Evolutionary conservation across 768 basidiomycete genomes (phyloP).

Genomic region (Chalciporus chontae): DNA sequence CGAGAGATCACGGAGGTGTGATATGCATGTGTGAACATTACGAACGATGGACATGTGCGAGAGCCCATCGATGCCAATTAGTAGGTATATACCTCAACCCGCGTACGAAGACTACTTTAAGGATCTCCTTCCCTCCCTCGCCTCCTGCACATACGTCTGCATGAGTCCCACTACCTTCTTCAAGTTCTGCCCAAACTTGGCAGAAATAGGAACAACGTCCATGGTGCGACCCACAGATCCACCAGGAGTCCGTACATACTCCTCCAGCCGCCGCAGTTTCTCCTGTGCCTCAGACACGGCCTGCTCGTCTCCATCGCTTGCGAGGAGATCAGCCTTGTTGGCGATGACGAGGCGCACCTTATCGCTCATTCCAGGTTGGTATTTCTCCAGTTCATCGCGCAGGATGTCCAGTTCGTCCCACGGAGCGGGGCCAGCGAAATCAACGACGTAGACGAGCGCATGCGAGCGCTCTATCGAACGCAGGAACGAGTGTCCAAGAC

Average conservation of each 20-base stretch:
- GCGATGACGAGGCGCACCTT: slow-evolving; percentile 82
- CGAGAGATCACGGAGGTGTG: neutral
- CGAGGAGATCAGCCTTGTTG: slow-evolving; percentile 92
- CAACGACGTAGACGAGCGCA: slow-evolving; percentile 90
- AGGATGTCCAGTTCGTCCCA: slow-evolving; percentile 75
- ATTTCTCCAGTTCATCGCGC: slow-evolving; percentile 78
- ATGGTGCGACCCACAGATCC: slow-evolving; percentile 32
- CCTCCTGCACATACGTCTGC: slow-evolving; percentile 59
- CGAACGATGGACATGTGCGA: no score
- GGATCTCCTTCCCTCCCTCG: slow-evolving; percentile 24
- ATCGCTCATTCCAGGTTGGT: slow-evolving; percentile 72
- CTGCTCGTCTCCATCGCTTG: slow-evolving; percentile 38
- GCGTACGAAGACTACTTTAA: neutral
- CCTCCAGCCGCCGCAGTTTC: slow-evolving; percentile 56
- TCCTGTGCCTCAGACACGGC: slow-evolving; percentile 51
- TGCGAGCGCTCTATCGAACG: slow-evolving; percentile 90
- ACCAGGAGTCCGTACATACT: slow-evolving; percentile 41
- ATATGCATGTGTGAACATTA: neutral
- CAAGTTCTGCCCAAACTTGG: slow-evolving; percentile 83
- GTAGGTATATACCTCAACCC: neutral
- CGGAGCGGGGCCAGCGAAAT: slow-evolving; percentile 70
- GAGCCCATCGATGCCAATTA: neutral
- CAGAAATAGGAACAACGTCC: slow-evolving; percentile 80
- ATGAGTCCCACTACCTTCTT: slow-evolving; percentile 64
- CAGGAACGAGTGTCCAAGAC: slow-evolving; percentile 91